Base-by-base conservation (phyloP, 23 red algal species). In the Chondrus crispus region DNA sequence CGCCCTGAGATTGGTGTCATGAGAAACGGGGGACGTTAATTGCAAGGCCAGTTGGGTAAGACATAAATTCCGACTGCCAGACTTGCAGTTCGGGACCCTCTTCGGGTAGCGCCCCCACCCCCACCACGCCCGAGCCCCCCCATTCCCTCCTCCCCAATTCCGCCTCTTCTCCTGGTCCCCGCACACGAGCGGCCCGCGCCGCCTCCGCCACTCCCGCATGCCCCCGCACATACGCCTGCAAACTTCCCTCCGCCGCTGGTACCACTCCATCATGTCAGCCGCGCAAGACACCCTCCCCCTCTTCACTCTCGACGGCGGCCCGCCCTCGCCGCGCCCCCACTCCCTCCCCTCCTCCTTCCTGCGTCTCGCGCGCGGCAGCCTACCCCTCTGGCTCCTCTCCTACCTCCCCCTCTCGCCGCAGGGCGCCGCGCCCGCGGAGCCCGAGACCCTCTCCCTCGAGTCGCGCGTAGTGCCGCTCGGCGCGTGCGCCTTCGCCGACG, bases 221-320 rank as follows among this genome's bases (percentile, higher is more conserved):
- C 13, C 20, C 51, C 20, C 51, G 51, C 51, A 20, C 20, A 13
- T 55, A 20, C 20, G 51, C 51, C 13, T 20, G 51, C 13, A 55
- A 55, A 76, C 43, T 20, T 38, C 70, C 33, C 20, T 13, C 0
- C 28, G 38, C 26, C 36, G 26, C 24, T 66, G 7, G 26, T 66
- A 66, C 60, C 9, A 66, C 43, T 48, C 84, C 66, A 87, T 87
- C 63, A 62, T n/a, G n/a, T n/a, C n/a, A n/a, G n/a, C n/a, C n/a
- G n/a, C 64, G 62, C 84, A 87, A 71, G 84, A 87, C 55, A 66
- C 68, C 45, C n/a, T 90, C 5, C 87, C 87, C n/a, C 53, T 90
- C 64, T 90, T 90, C 55, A 80, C 48, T 45, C 36, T 72, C 36
- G 63, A 66, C 50, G 16, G 50, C 69, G 41, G 20, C 22, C 6